Evolutionary conservation across 441 rosid species (phyloP), one percentile per base, ranked within the genome.

Genomic region (Adansonia madagascariensis): DNA sequence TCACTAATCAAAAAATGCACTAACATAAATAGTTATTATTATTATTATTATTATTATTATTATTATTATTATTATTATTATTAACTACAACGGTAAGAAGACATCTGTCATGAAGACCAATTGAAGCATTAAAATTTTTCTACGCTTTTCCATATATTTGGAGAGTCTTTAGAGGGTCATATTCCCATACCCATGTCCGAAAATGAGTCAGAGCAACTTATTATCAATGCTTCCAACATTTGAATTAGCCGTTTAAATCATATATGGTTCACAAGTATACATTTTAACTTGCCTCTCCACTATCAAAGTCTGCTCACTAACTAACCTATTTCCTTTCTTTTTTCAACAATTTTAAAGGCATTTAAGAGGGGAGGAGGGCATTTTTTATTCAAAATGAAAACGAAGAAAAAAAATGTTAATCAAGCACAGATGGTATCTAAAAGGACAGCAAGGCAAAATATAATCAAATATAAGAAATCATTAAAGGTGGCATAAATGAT

Each of bases 361-460:
- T 43, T 17, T 43, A 44, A 41, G 73, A 27, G 18, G 53, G 9
- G 68, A 15, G 12, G 12, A 27, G 20, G n/a, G 27, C 20, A 35
- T 47, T 50, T 50, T 50, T 46, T 15, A 27, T 70, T 14, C 39
- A 50, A 70, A 70, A 62, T 50, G 74, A 27, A 56, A 69, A 69
- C 8, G 24, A 70, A 22, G 18, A 12, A 35, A 14, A 43, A 68
- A 24, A 14, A 14, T 46, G 43, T 7, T 69, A 69, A 20, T 69
- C 73, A 49, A 57, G 18, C 73, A 49, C 73, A 69, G 20, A 69
- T 47, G 39, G 43, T 24, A 69, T 24, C 17, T 22, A 69, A 49
- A 49, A 69, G 57, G 50, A 69, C 44, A 0, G 11, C 61, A 56
- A 17, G 18, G 52, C 57, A 68, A 68, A 14, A 68, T 47, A 68